These are phyloP conservation scores for Alternaria arborescens DNA, from an alignment of 2,329 filamentous ascomycete genomes.

Conservation along the genomic window DNA sequence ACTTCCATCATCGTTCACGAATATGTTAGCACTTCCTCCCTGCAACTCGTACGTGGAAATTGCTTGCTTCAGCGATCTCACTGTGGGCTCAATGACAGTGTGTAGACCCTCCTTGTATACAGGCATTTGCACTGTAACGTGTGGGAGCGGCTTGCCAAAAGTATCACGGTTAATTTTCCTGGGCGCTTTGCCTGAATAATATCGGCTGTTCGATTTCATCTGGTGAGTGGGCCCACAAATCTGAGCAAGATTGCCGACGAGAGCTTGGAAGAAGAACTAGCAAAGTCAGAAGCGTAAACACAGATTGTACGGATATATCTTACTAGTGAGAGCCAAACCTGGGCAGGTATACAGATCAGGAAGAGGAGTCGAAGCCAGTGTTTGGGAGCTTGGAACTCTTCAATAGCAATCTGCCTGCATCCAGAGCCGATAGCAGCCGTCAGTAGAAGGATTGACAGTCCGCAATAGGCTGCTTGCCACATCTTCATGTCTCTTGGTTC, in stretches of 20 bases:
- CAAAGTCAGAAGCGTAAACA: background rate
- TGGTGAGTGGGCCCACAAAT: constrained; percentile 81
- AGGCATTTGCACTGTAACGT: constrained; percentile 80
- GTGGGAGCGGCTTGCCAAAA: constrained; percentile 66
- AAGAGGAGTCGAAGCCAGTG: constrained; percentile 64
- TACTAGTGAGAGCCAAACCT: constrained; percentile 67
- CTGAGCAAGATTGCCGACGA: constrained; percentile 44
- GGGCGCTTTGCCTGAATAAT: constrained; percentile 71
- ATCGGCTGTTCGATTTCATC: constrained; percentile 78
- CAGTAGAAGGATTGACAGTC: constrained; percentile 62
- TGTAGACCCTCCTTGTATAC: constrained; percentile 86
- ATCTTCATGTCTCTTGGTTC: constrained; percentile 61
- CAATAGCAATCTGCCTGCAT: constrained; percentile 63
- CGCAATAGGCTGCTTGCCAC: constrained; percentile 64
- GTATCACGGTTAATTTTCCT: constrained; percentile 61
- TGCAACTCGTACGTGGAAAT: constrained; percentile 62
- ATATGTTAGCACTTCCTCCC: constrained; percentile 73
- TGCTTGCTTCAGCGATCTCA: constrained; percentile 77
- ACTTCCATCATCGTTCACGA: constrained; percentile 72
- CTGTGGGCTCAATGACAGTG: constrained; percentile 78
- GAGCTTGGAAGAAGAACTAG: constrained; percentile 47
- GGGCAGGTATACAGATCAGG: constrained; percentile 60
- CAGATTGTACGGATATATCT: constrained; percentile 23
- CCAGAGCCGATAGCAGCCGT: constrained; percentile 65
- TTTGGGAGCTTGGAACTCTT: constrained; percentile 62